Conservation (phyloP, 2,329 filamentous ascomycete species). For the Ambrosiella xylebori region DNA sequence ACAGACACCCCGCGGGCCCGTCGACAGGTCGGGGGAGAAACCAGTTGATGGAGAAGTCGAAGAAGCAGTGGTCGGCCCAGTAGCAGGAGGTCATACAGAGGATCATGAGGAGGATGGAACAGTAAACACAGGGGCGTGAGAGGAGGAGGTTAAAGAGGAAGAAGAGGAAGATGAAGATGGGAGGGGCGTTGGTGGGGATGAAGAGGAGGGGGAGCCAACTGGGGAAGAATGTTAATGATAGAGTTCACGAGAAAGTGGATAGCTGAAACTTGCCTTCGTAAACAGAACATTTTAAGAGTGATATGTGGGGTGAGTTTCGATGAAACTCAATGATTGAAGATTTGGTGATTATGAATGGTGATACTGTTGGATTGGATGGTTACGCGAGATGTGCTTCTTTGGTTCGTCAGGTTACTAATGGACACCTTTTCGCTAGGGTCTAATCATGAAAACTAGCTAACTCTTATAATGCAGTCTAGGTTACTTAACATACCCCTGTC, state of each 20-base stretch:
- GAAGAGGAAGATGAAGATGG: constrained; percentile 73
- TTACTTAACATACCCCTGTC: background rate
- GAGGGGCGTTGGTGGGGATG: constrained; percentile 72
- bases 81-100: constrained; percentile 84
- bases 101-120: constrained; percentile 84
- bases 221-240: constrained; percentile 1
- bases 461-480: background rate
- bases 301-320: background rate
- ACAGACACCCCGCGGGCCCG: constrained; percentile 10
- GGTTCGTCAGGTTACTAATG: too few relatives aligned
- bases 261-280: constrained; percentile 33
- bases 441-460: background rate
- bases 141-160: constrained; percentile 90
- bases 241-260: background rate
- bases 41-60: constrained; percentile 85
- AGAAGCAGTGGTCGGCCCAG: constrained; percentile 81
- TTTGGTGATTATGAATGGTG: background rate
- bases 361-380: too few relatives aligned
- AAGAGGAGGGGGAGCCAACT: constrained; percentile 81
- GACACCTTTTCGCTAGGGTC: too few relatives aligned
- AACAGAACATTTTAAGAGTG: constrained; percentile 38
- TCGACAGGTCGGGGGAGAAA: constrained; percentile 52
- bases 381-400: too few relatives aligned
- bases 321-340: background rate
- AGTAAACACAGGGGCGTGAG: constrained; percentile 94